These are phyloP conservation scores for Aspergillus pseudoglaucus DNA, from an alignment of 2,329 filamentous ascomycete genomes.

Conservation along the genomic window DNA sequence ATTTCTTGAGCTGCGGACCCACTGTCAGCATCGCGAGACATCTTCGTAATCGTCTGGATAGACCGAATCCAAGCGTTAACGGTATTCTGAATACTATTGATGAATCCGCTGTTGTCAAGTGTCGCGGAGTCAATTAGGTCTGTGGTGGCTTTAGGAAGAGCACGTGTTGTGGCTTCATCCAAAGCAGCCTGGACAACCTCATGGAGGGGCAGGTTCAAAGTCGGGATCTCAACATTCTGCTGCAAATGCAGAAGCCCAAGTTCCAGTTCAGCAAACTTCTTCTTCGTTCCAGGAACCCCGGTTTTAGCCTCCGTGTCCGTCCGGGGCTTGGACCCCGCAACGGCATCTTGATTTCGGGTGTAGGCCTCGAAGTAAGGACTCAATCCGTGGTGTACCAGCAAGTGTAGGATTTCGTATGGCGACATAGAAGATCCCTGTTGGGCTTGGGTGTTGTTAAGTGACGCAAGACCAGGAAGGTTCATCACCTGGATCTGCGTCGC, in stretches of 20 bases:
- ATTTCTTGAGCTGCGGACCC: conserved; percentile 92
- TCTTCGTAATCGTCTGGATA: conserved; percentile 92
- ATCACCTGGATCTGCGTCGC: conserved; percentile 86
- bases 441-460: conserved; percentile 58
- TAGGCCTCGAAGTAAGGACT: conserved; percentile 97
- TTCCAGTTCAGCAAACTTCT: conserved; percentile 90
- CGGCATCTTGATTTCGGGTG: conserved; percentile 70
- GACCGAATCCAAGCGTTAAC: conserved; percentile 99
- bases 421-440: conserved; percentile 69
- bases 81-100: conserved; percentile 86
- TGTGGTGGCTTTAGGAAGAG: conserved; percentile 59
- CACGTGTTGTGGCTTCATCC: conserved; percentile 64
- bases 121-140: conserved; percentile 70
- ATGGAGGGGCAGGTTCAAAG: conserved; percentile 79
- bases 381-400: conserved; percentile 82
- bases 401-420: conserved; percentile 87
- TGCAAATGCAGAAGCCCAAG: conserved; percentile 84
- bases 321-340: conserved; percentile 61
- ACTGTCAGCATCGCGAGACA: conserved; percentile 73
- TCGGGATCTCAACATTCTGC: conserved; percentile 96
- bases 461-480: conserved; percentile 77
- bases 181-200: conserved; percentile 80
- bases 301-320: conserved; percentile 86
- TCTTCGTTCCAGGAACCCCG: conserved; percentile 94
- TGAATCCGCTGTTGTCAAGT: conserved; percentile 82